Evolutionary conservation across 2,329 filamentous ascomycete genomes (phyloP).

Genomic region (Fusarium udum): DNA sequence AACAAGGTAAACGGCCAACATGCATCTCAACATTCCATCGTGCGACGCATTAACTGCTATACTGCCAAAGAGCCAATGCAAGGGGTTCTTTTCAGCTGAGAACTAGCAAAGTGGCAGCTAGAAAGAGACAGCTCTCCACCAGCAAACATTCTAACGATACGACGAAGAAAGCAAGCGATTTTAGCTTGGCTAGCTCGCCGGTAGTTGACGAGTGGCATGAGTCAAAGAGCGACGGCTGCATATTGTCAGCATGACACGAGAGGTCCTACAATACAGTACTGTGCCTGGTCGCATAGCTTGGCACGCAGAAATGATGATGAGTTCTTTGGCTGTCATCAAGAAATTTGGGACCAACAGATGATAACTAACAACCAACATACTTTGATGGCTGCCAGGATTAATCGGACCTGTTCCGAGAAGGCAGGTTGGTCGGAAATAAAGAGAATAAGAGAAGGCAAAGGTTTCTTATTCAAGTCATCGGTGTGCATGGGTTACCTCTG

Average conservation of each 20-base stretch:
- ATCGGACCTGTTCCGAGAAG: conserved; percentile 24
- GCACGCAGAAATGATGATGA: background rate
- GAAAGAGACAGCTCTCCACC: background rate
- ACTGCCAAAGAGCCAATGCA: conserved; percentile 5
- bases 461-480: conserved; percentile 1
- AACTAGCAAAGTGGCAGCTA: conserved; percentile 8
- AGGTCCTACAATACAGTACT: background rate
- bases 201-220: conserved; percentile 2
- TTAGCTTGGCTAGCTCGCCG: background rate
- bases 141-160: background rate
- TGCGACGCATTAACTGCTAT: background rate
- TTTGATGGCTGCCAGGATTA: conserved; percentile 12
- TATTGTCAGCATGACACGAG: conserved; percentile 10
- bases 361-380: conserved; percentile 18
- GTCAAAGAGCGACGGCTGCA: background rate
- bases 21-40: background rate
- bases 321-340: background rate
- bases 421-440: conserved; percentile 22
- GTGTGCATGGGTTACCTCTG: background rate
- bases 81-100: conserved; percentile 6
- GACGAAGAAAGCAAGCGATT: background rate
- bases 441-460: background rate
- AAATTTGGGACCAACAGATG: conserved; percentile 12
- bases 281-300: conserved; percentile 15
- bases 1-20: conserved; percentile 2